Evolutionary conservation across 768 basidiomycete genomes (phyloP), one percentile per base, ranked within the genome.

Genomic region (Rhodotorula toruloides): DNA sequence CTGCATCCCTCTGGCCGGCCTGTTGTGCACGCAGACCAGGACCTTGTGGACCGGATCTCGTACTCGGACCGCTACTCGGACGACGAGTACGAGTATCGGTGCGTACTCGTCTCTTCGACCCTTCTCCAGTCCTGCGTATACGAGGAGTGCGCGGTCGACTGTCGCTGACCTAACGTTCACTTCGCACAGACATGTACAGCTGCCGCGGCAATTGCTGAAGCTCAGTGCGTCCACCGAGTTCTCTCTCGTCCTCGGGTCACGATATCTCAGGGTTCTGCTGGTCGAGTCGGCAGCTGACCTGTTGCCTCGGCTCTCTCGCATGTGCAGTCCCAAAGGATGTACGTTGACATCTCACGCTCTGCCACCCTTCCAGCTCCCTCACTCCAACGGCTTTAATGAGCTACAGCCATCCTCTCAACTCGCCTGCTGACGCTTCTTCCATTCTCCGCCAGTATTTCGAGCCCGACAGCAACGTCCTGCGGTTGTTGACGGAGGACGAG

Each of bases 151-250:
- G 9, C 44, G 12, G 21, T 46, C 12, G 44, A 13, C 44, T n/a
- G n/a, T 8, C 8, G 44, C 44, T 46, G 44, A 46, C 44, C 25
- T n/a, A 25, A 8, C 16, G 3, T 19, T 22, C 36, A 29, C 22
- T 8, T 19, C 14, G 27, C 7, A 49, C 77, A 89, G 91, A 67
- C 93, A 98, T 78, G 93, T 98, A 71, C 94, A 93, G 70, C 81
- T 98, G n/a, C 93, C 93, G 8, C 92, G 94, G 76, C 89, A 88
- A 65, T 85, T 97, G 72, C 82, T 97, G 78, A 92, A 93, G 80
- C 82, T 93, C 80, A 83, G 66, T 67, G 37, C 32, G 65, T 50
- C 48, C n/a, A n/a, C n/a, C n/a, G n/a, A n/a, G 27, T 2, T 0
- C 9, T 22, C 22, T 11, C 42, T 42, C 42, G 31, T 34, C 29